A percentile compares a stretch with the other conserved stretches of the same genome.
phyloP scores from a whole-genome alignment of 2,329 filamentous ascomycete genomes.

The Didymella sp. region DNA sequence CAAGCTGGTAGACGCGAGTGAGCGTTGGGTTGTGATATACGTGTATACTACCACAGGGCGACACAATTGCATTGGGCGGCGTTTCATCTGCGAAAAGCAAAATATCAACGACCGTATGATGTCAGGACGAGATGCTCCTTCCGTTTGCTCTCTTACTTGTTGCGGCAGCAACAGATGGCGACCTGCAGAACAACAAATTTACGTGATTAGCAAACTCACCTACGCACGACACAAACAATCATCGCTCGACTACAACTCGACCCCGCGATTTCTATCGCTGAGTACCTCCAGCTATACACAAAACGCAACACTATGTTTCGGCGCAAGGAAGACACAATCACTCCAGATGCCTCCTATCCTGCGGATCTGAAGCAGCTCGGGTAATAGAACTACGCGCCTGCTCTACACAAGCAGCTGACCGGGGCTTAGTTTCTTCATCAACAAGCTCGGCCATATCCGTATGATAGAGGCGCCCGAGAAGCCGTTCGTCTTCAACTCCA shows the following conservation, averaged over 20 bases:
- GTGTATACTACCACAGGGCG: conserved; percentile 34
- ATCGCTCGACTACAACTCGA: not conserved
- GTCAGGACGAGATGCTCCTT: conserved; percentile 18
- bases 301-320: conserved; percentile 71
- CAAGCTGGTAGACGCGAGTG: conserved; percentile 76
- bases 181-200: not conserved
- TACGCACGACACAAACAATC: not conserved
- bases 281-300: not conserved
- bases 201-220: not conserved
- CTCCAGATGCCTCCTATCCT: conserved; percentile 69
- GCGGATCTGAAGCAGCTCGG: conserved; percentile 73
- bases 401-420: not conserved
- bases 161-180: conserved; percentile 21
- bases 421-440: conserved; percentile 74
- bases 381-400: conserved; percentile 55
- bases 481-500: conserved; percentile 77
- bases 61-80: conserved; percentile 39
- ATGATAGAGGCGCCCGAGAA: conserved; percentile 70
- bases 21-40: conserved; percentile 24
- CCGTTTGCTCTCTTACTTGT: conserved; percentile 28
- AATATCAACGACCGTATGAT: conserved; percentile 1
- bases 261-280: not conserved
- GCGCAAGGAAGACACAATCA: conserved; percentile 70
- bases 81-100: conserved; percentile 26
- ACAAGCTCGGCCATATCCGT: conserved; percentile 75